Conservation (phyloP, 306 rosid species). For the Prinsepia uniflora region DNA sequence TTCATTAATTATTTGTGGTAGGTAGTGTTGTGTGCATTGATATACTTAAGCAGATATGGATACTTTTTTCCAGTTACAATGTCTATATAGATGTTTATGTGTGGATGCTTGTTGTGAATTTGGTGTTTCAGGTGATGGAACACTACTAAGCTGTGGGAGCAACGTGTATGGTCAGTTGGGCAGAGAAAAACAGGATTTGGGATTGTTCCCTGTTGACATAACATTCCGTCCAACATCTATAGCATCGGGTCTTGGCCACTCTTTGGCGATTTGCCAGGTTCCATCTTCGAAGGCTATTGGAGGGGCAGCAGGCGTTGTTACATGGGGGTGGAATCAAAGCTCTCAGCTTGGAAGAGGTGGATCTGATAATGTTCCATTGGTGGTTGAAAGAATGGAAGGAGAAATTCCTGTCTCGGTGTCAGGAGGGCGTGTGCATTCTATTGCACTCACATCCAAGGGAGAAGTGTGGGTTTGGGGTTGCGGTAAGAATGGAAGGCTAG, state of each 20-base stretch:
- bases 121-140: conserved; percentile 57
- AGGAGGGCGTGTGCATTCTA: conserved; percentile 88
- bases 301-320: conserved; percentile 40
- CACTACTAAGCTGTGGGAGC: conserved; percentile 79
- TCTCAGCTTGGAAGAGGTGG: conserved; percentile 85
- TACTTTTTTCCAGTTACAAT: neutral
- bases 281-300: conserved; percentile 31
- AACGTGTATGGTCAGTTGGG: conserved; percentile 78
- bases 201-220: conserved; percentile 66
- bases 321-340: conserved; percentile 92
- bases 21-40: conserved; percentile 28
- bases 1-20: conserved; percentile 77
- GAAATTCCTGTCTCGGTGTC: conserved; percentile 60
- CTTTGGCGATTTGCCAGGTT: conserved; percentile 67
- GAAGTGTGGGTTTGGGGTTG: conserved; percentile 92
- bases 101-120: conserved; percentile 16
- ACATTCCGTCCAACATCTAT: conserved; percentile 42
- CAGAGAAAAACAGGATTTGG: conserved; percentile 52
- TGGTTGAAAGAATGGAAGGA: conserved; percentile 52
- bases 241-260: conserved; percentile 90
- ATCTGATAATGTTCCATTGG: conserved; percentile 42
- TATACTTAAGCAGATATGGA: conserved; percentile 12
- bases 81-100: conserved; percentile 7
- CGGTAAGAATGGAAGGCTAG: conserved; percentile 85
- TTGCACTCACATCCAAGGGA: conserved; percentile 59